These are phyloP conservation scores for Phytophthora nicotianae DNA, from an alignment of 352 stramenopile genomes.

Conservation along the genomic window DNA sequence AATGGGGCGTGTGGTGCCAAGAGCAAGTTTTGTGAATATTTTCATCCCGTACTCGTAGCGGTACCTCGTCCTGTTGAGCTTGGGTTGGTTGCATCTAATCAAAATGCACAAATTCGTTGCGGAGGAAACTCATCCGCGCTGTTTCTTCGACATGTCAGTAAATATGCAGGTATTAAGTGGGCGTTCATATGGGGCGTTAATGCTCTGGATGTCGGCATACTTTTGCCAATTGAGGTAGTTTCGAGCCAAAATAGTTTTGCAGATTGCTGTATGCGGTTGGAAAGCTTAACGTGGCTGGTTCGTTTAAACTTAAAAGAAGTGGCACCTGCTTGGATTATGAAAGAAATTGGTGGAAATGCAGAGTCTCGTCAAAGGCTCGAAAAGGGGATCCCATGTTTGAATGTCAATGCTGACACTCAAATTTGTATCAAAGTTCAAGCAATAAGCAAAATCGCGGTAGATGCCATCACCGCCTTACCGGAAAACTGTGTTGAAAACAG, in stretches of 20 bases:
- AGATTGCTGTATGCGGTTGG: constrained; percentile 3
- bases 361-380: constrained; percentile 8
- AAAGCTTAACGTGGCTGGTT: constrained; percentile 12
- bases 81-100: background rate
- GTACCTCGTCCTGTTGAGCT: constrained; percentile 14
- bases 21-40: constrained; percentile 57
- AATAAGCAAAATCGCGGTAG: constrained; percentile 16
- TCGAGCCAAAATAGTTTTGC: constrained; percentile 1
- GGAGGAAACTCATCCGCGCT: constrained; percentile 32
- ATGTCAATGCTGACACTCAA: constrained; percentile 1
- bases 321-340: constrained; percentile 18
- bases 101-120: constrained; percentile 19
- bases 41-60: constrained; percentile 39
- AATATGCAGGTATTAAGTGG: constrained; percentile 2
- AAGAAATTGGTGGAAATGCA: constrained; percentile 3
- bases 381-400: constrained; percentile 11
- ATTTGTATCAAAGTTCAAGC: constrained; percentile 18
- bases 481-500: background rate
- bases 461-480: constrained; percentile 1
- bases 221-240: constrained; percentile 25
- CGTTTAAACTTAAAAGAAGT: background rate
- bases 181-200: constrained; percentile 35
- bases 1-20: constrained; percentile 42
- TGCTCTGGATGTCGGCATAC: constrained; percentile 2
- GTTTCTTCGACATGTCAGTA: background rate